These are phyloP conservation scores for Backusella psychrophila DNA, from an alignment of 192 early-diverging fungal genomes.

Conservation along the genomic window DNA sequence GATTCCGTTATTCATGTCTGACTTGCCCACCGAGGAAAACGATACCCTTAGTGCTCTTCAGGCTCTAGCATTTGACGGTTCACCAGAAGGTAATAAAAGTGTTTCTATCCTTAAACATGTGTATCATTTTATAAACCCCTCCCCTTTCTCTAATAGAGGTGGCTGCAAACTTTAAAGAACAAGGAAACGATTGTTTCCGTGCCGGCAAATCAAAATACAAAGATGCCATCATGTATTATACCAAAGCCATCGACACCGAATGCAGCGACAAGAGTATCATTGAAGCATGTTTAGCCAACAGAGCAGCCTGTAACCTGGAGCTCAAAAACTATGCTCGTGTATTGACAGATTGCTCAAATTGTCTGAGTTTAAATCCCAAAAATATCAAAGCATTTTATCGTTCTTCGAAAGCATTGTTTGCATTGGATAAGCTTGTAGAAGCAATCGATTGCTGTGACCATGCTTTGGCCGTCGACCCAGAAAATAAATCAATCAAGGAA, in stretches of 20 bases:
- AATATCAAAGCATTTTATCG: conserved; percentile 95
- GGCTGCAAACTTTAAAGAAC: conserved; percentile 91
- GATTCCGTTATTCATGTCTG: conserved; percentile 96
- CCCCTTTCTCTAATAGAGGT: conserved; percentile 43
- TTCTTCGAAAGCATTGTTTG: conserved; percentile 77
- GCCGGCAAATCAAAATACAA: conserved; percentile 60
- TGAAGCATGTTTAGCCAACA: conserved; percentile 78
- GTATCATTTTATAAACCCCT: not conserved
- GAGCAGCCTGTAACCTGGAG: conserved; percentile 91
- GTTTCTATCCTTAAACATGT: too few species aligned
- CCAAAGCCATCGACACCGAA: conserved; percentile 75
- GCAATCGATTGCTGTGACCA: conserved; percentile 83
- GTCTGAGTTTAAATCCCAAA: conserved; percentile 70
- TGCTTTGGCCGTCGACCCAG: conserved; percentile 66
- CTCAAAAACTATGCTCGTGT: conserved; percentile 78
- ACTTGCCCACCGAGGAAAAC: conserved; percentile 71
- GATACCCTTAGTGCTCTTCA: conserved; percentile 78
- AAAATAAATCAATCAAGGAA: conserved; percentile 29
- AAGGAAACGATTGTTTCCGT: conserved; percentile 93
- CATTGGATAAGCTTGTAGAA: conserved; percentile 81
- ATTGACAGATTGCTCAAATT: conserved; percentile 87
- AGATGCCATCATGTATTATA: conserved; percentile 85
- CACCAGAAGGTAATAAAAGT: conserved; percentile 72
- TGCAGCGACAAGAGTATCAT: conserved; percentile 76
- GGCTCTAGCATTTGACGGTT: conserved; percentile 86